These are phyloP conservation scores for Quercus parvula DNA, from an alignment of 306 rosid species.

Conservation along the genomic window DNA sequence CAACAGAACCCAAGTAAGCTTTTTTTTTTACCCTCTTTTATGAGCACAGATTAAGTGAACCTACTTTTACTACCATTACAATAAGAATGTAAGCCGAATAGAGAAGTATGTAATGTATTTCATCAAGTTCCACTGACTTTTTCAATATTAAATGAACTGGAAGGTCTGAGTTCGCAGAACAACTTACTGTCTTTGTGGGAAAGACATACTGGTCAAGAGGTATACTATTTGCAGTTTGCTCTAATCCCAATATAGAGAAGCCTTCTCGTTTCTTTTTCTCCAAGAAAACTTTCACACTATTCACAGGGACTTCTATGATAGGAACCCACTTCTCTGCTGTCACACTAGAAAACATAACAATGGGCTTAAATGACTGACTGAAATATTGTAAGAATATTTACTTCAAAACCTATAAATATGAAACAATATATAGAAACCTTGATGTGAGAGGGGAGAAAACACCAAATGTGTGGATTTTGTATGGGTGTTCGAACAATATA, in stretches of 20 bases:
- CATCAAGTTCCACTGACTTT: background rate
- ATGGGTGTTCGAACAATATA: background rate
- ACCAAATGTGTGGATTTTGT: background rate
- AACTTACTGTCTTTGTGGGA: conserved; percentile 72
- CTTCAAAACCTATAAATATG: background rate
- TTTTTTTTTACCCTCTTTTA: background rate
- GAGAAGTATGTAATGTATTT: background rate
- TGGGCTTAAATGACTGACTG: background rate
- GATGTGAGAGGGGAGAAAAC: background rate
- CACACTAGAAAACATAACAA: conserved; percentile 54
- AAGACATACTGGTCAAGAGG: conserved; percentile 73
- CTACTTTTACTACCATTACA: background rate
- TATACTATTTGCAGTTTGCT: conserved; percentile 93
- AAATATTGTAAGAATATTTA: background rate
- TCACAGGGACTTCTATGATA: conserved; percentile 77
- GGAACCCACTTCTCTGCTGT: conserved; percentile 99
- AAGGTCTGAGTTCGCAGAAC: background rate
- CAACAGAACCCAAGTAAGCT: background rate
- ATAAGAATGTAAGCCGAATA: background rate
- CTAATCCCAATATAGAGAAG: conserved; percentile 90
- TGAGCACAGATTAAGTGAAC: background rate
- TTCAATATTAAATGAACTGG: conserved; percentile 10
- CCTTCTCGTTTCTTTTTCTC: conserved; percentile 91
- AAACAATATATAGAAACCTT: background rate
- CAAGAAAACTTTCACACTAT: conserved; percentile 69